Conservation (phyloP, 2,329 filamentous ascomycete species). For the Cordyceps tenuipes region DNA sequence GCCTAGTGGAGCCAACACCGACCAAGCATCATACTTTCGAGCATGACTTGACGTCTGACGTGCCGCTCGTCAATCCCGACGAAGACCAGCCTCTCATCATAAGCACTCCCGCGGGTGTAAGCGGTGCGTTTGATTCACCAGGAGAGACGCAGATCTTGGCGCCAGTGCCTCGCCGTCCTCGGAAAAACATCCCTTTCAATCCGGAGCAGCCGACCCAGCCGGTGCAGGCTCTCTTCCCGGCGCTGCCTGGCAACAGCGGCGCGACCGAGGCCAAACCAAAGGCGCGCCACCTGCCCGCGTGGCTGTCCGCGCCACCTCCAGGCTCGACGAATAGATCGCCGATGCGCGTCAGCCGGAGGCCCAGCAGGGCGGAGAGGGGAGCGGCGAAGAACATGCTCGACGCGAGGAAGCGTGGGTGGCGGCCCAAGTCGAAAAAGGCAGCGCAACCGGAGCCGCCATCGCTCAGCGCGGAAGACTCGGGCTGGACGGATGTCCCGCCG, state of each 20-base stretch:
- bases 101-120: conserved; percentile 49
- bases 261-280: conserved; percentile 1
- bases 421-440: conserved; percentile 31
- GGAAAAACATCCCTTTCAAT: conserved; percentile 18
- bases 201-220: conserved; percentile 15
- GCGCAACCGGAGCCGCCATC: conserved; percentile 19
- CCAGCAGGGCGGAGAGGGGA: conserved; percentile 50
- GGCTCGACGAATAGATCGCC: conserved; percentile 27
- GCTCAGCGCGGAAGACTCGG: conserved; percentile 24
- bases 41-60: background rate
- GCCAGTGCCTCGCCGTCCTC: conserved; percentile 44
- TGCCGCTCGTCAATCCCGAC: conserved; percentile 13
- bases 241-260: background rate
- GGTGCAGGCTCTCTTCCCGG: conserved; percentile 11
- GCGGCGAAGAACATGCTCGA: conserved; percentile 56
- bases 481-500: conserved; percentile 45
- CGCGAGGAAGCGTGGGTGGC: conserved; percentile 51
- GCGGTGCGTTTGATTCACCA: conserved; percentile 43
- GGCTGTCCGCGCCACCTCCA: conserved; percentile 29
- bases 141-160: conserved; percentile 41
- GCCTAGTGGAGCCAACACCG: conserved; percentile 13
- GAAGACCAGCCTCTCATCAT: conserved; percentile 51
- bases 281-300: conserved; percentile 22
- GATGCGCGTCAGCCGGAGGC: conserved; percentile 37
- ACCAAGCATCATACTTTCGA: conserved; percentile 6